A percentile compares a stretch with the other conserved stretches of the same genome.
These are phyloP conservation scores for Eutypella sp. DNA, from an alignment of 2,329 filamentous ascomycete genomes.

Conservation along the genomic window DNA sequence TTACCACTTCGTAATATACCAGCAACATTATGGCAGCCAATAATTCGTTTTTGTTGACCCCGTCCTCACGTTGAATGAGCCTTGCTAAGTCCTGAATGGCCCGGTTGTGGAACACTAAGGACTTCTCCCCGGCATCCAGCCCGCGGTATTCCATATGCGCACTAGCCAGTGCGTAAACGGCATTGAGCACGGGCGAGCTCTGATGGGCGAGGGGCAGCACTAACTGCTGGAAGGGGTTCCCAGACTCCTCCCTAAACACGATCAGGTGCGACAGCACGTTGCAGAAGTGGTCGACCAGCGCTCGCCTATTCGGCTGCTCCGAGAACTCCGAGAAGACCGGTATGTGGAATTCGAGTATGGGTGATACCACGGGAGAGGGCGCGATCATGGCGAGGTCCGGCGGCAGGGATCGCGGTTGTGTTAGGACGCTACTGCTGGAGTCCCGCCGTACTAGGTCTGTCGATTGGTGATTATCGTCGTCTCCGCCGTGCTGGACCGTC, in stretches of 20 bases:
- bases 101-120: constrained; percentile 54
- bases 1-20: constrained; percentile 60
- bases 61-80: constrained; percentile 49
- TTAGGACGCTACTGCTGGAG: constrained; percentile 13
- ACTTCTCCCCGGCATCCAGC: constrained; percentile 48
- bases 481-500: constrained; percentile 9
- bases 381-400: constrained; percentile 38
- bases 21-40: constrained; percentile 57
- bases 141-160: constrained; percentile 73
- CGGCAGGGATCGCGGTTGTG: constrained; percentile 21
- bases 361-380: constrained; percentile 33
- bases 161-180: constrained; percentile 76
- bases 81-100: constrained; percentile 54
- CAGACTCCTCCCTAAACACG: constrained; percentile 57
- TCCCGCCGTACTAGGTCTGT: constrained; percentile 15
- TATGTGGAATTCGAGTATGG: constrained; percentile 45
- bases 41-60: constrained; percentile 51
- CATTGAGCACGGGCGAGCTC: constrained; percentile 65
- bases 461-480: too few species aligned
- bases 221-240: constrained; percentile 59
- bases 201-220: constrained; percentile 54
- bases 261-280: constrained; percentile 61
- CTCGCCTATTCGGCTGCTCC: constrained; percentile 46
- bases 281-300: constrained; percentile 58
- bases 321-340: constrained; percentile 56